These are phyloP conservation scores for Salvia miltiorrhiza DNA, from an alignment of 257 asterid genomes.

Conservation along the genomic window DNA sequence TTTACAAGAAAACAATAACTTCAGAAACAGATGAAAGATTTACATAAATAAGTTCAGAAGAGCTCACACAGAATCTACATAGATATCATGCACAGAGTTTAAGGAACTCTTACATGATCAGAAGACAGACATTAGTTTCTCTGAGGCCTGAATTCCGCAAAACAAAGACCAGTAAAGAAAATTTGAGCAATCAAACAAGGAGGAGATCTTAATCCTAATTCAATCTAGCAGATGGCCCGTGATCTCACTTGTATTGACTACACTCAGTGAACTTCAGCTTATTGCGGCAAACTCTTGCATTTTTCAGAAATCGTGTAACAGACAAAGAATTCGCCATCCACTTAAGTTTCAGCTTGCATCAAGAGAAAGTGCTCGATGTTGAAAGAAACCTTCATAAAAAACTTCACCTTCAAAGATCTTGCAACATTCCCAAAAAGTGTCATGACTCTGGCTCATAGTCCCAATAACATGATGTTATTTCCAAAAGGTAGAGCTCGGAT, in stretches of 20 bases:
- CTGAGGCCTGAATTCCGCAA: slow-evolving; percentile 34
- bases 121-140: slow-evolving; percentile 28
- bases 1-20: background rate
- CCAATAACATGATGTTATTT: background rate
- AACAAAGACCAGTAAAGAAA: slow-evolving; percentile 32
- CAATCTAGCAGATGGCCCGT: slow-evolving; percentile 22
- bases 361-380: background rate
- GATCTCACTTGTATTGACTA: slow-evolving; percentile 16
- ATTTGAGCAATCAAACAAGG: slow-evolving; percentile 30
- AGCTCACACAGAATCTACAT: background rate
- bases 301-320: slow-evolving; percentile 11
- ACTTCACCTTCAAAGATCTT: slow-evolving; percentile 23
- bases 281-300: slow-evolving; percentile 22
- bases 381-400: slow-evolving; percentile 11
- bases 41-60: background rate
- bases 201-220: slow-evolving; percentile 24
- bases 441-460: background rate
- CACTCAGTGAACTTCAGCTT: slow-evolving; percentile 8
- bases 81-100: slow-evolving; percentile 19
- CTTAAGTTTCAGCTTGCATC: slow-evolving; percentile 16
- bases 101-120: slow-evolving; percentile 40
- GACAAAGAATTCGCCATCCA: slow-evolving; percentile 10
- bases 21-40: too few relatives aligned
- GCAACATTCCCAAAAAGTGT: slow-evolving; percentile 13
- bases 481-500: slow-evolving; percentile 4